Evolutionary conservation across 169 alveolate species (phyloP).

Genomic region (Theileria sp.): DNA sequence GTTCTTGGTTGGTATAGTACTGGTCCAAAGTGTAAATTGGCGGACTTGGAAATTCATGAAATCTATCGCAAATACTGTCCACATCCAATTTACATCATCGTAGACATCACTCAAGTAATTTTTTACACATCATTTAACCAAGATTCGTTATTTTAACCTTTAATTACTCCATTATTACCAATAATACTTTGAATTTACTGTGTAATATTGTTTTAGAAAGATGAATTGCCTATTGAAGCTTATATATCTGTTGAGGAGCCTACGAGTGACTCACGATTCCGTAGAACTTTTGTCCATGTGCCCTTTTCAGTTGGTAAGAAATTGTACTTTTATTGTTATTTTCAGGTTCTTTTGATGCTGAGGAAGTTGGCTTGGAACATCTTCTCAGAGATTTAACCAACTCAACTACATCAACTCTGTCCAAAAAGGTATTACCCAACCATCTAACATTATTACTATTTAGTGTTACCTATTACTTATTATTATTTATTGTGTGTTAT

Average conservation of each 20-base stretch:
- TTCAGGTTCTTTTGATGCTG: slow-evolving; percentile 97
- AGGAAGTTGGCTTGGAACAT: slow-evolving; percentile 98
- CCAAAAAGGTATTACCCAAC: slow-evolving; percentile 77
- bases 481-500: neutral
- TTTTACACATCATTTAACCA: neutral
- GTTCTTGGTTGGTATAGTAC: slow-evolving; percentile 99
- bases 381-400: slow-evolving; percentile 94
- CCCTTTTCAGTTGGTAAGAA: slow-evolving; percentile 87
- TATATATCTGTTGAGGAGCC: slow-evolving; percentile 93
- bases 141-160: neutral
- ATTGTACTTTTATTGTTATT: neutral
- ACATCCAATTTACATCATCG: slow-evolving; percentile 92
- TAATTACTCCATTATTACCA: neutral
- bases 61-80: slow-evolving; percentile 90
- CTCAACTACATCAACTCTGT: slow-evolving; percentile 89
- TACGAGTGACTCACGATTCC: slow-evolving; percentile 86
- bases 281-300: slow-evolving; percentile 90
- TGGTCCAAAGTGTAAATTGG: slow-evolving; percentile 95
- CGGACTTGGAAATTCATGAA: slow-evolving; percentile 97
- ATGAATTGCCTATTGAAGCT: slow-evolving; percentile 90
- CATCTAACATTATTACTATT: too few relatives aligned
- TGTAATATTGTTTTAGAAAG: slow-evolving; percentile 25
- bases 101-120: slow-evolving; percentile 82
- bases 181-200: neutral
- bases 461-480: neutral